A percentile compares a stretch with the other conserved stretches of the same genome.
Conservation (phyloP, 768 basidiomycete genomes). For the Suillus occidentalis region DNA sequence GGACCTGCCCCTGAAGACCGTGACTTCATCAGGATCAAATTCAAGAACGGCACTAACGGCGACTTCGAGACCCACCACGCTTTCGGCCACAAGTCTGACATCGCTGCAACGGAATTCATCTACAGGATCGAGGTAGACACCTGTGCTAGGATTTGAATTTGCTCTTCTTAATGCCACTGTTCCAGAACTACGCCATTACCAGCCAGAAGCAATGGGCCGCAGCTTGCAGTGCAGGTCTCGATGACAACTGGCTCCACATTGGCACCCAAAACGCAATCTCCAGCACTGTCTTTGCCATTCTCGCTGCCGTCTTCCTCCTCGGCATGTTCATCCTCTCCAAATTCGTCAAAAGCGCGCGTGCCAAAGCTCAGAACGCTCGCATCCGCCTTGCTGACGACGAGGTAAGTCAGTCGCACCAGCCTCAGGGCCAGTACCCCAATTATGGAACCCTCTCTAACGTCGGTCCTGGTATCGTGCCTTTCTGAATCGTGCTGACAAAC, state of each 20-base stretch:
- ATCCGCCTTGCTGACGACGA: constrained; percentile 39
- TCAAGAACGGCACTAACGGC: constrained; percentile 75
- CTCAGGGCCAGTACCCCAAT: constrained; percentile 4
- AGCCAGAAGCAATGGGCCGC: constrained; percentile 46
- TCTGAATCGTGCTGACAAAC: constrained; percentile 11
- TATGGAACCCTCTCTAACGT: constrained; percentile 16
- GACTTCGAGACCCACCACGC: constrained; percentile 68
- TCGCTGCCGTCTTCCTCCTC: constrained; percentile 38
- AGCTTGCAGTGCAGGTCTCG: constrained; percentile 35
- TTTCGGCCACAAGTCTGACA: constrained; percentile 73
- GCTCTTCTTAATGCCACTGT: background rate
- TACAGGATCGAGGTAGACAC: constrained; percentile 69
- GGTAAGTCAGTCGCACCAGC: constrained; percentile 24
- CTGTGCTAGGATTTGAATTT: background rate
- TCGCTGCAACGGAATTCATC: constrained; percentile 83
- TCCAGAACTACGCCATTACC: constrained; percentile 45
- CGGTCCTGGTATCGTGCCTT: constrained; percentile 9
- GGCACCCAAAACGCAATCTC: constrained; percentile 30
- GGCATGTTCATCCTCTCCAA: constrained; percentile 34
- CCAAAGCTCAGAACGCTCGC: constrained; percentile 30
- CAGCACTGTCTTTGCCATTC: constrained; percentile 32
- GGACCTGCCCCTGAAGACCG: constrained; percentile 73
- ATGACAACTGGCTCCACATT: constrained; percentile 34
- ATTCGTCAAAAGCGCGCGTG: constrained; percentile 35
- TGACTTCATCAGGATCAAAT: constrained; percentile 81